Conservation (phyloP, 1,284 basidiomycete species). For the Anthracocystis setariae region DNA sequence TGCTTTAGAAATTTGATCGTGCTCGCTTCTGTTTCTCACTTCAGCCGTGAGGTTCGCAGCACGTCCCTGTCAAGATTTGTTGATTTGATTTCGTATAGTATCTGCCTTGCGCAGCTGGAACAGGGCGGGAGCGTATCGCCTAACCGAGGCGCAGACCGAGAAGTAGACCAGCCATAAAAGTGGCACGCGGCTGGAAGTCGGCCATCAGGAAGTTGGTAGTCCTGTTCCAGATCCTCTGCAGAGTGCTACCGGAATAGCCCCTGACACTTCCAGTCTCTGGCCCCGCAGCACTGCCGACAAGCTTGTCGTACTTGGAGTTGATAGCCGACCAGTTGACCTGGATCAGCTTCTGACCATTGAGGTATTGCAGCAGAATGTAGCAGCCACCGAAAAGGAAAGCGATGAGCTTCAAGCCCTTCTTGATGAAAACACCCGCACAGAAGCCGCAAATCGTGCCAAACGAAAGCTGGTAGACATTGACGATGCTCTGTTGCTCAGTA, state of each 20-base stretch:
- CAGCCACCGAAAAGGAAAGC: slow-evolving; percentile 81
- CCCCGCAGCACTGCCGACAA: slow-evolving; percentile 76
- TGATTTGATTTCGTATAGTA: too few relatives aligned
- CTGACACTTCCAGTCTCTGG: slow-evolving; percentile 70
- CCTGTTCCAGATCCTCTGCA: slow-evolving; percentile 75
- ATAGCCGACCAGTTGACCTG: slow-evolving; percentile 81
- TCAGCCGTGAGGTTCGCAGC: too few relatives aligned
- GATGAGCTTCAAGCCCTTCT: slow-evolving; percentile 85
- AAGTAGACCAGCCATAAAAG: slow-evolving; percentile 71
- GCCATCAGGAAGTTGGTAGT: slow-evolving; percentile 86
- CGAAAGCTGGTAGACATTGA: slow-evolving; percentile 82
- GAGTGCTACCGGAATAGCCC: slow-evolving; percentile 70
- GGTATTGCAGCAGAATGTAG: slow-evolving; percentile 64
- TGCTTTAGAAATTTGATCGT: too few relatives aligned
- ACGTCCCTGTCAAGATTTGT: too few relatives aligned
- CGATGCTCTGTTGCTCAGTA: slow-evolving; percentile 73
- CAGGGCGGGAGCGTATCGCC: too few relatives aligned
- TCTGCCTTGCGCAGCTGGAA: too few relatives aligned
- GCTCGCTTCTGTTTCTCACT: too few relatives aligned
- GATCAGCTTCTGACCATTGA: slow-evolving; percentile 71
- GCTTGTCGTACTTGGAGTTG: slow-evolving; percentile 75
- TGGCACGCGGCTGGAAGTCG: slow-evolving; percentile 81
- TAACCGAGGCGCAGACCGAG: slow-evolving; percentile 71
- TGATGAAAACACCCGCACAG: slow-evolving; percentile 90
- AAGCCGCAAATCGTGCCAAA: slow-evolving; percentile 86